Conservation (phyloP, 139 green algal species). For the Closterium sp. region DNA sequence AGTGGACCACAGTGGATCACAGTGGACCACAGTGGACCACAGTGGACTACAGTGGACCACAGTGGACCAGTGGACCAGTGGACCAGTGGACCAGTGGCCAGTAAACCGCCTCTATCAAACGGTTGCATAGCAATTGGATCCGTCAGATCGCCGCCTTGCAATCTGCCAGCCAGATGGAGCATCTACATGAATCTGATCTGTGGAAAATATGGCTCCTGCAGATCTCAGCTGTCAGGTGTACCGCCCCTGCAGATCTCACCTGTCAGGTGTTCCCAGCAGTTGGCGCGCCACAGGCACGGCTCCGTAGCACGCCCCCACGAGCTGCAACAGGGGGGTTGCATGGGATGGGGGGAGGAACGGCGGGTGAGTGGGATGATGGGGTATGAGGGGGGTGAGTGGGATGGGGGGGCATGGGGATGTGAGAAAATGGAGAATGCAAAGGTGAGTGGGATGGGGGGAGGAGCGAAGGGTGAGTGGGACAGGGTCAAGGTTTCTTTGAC, state of each 20-base stretch:
- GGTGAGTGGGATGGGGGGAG: too few species aligned
- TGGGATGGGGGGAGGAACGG: background rate
- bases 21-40: too few species aligned
- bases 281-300: constrained; percentile 28
- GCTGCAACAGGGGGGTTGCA: constrained; percentile 21
- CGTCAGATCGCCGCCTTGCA: too few species aligned
- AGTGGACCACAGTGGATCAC: too few species aligned
- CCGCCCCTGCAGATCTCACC: background rate
- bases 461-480: too few species aligned
- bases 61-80: too few species aligned
- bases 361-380: background rate
- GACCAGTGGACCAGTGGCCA: too few species aligned
- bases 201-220: background rate
- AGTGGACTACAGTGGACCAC: too few species aligned
- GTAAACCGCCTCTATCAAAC: too few species aligned
- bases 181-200: too few species aligned
- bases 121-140: background rate
- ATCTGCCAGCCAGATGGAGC: too few species aligned
- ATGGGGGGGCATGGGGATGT: background rate
- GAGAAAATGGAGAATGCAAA: background rate
- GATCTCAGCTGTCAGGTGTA: background rate
- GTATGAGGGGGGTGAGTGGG: background rate
- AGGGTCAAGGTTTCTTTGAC: background rate
- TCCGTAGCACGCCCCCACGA: constrained; percentile 24
- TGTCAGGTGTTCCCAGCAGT: background rate